A percentile compares a stretch with the other conserved stretches of the same genome.
Evolutionary conservation across 192 early-diverging fungal genomes (phyloP).

Genomic region (Backusella westeae): DNA sequence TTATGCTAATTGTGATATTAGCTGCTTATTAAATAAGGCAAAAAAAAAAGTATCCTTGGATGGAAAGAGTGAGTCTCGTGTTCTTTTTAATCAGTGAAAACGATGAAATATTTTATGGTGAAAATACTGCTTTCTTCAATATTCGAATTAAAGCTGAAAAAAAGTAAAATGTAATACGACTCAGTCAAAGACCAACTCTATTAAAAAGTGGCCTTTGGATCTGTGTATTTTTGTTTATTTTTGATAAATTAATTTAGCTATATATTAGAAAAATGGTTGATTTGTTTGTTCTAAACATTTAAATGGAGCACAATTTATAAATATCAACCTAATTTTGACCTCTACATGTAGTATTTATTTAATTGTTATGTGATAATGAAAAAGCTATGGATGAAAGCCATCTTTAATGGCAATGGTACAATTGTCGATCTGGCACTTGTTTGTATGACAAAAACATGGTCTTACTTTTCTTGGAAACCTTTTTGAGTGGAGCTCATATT

Average conservation of each 20-base stretch:
- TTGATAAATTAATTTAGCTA: background rate
- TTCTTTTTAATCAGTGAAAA: no score
- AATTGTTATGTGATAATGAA: background rate
- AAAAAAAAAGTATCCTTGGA: no score
- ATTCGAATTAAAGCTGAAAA: no score
- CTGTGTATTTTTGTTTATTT: no score
- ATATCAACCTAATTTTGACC: background rate
- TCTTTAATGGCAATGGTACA: background rate
- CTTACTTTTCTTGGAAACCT: background rate
- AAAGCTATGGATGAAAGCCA: background rate
- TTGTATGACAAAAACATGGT: background rate
- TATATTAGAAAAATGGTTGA: background rate
- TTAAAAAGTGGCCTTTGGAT: no score
- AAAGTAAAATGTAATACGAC: no score
- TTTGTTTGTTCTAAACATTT: background rate
- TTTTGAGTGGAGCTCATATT: background rate
- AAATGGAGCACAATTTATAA: background rate
- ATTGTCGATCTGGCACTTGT: background rate
- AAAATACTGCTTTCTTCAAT: no score
- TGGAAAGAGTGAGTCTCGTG: no score
- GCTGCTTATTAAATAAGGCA: no score
- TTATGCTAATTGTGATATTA: no score
- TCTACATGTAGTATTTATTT: background rate
- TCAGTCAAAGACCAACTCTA: no score
- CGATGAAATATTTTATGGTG: no score